Evolutionary conservation across 2,329 filamentous ascomycete genomes (phyloP), one percentile per base, ranked within the genome.

Genomic region (Phyllosticta citriasiana): DNA sequence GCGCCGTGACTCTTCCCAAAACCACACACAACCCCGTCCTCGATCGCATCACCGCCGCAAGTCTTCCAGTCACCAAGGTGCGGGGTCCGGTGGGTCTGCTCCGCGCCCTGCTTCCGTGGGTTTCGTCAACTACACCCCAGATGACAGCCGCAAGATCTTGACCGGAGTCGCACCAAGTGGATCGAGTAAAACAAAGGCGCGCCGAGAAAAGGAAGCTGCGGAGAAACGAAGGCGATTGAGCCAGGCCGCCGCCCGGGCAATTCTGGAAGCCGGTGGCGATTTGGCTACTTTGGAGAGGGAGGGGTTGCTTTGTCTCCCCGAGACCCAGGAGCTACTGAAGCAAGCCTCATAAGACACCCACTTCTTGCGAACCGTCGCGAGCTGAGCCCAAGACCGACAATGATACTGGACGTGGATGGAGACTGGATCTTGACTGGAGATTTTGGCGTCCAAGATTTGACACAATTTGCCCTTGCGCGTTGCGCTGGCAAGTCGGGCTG

Each of bases 151-250:
- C 14, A 84, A 88, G 70, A 86, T 99, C 53, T 84, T 99, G 74
- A 90, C 84, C 7, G 93, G 92, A 4, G 94, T 99, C 12, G 94
- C 94, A 54, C 93, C 93, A 0, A 92, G 88, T 65, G 94, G 94
- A 9, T 91, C 87, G 67, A 89, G 85, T 66, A 97, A 97, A 82
- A 97, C 94, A 8, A 97, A 97, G 72, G 91, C 91, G n/a, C 79
- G 91, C 60, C 79, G 94, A 57, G 93, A 97, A 74, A 88, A 90
- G 72, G 93, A 97, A 77, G 90, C 90, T 1, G 80, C 83, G 59
- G 93, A 97, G 70, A 86, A 87, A 74, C 80, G 89, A 67, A 77
- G 86, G 66, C 81, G 82, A 70, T 71, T 92, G 60, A 86, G 82
- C 68, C 84, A 89, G 72, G 84, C 85, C 7, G 86, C 88, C 30